phyloP scores from a whole-genome alignment of 495 filamentous ascomycete species.

The Penicillium parvum region DNA sequence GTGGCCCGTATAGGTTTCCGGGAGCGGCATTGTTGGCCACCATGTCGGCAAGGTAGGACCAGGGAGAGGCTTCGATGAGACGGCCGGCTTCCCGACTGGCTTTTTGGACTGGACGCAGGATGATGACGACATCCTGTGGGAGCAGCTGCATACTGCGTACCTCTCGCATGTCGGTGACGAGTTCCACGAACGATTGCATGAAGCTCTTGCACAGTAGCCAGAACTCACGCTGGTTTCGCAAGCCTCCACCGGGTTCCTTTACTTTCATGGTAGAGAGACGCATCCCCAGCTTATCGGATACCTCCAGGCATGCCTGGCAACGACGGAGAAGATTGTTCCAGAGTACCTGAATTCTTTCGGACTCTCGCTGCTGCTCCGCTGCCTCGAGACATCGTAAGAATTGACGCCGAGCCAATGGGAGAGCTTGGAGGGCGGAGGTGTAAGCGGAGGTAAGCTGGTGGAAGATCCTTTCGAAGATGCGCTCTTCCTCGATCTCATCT shows the following conservation, averaged over 20 bases:
- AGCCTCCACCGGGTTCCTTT: constrained; percentile 65
- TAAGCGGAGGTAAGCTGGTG: constrained; percentile 63
- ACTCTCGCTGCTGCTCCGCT: constrained; percentile 40
- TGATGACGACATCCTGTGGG: constrained; percentile 59
- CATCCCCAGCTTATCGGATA: constrained; percentile 62
- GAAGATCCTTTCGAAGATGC: constrained; percentile 76
- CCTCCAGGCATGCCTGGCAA: constrained; percentile 57
- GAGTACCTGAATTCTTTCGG: constrained; percentile 53
- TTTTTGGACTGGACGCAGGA: constrained; percentile 72
- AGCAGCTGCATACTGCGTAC: constrained; percentile 60
- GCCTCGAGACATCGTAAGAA: constrained; percentile 50
- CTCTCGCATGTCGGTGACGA: constrained; percentile 67
- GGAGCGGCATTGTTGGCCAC: constrained; percentile 24
- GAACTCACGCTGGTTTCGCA: constrained; percentile 71
- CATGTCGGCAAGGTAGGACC: constrained; percentile 54
- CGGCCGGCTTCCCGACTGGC: constrained; percentile 69
- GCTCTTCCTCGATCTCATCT: constrained; percentile 70
- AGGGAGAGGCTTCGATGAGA: constrained; percentile 71
- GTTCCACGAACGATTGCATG: constrained; percentile 68
- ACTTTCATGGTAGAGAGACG: constrained; percentile 75
- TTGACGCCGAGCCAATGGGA: constrained; percentile 61
- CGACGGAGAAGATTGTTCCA: constrained; percentile 68
- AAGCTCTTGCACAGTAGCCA: constrained; percentile 79
- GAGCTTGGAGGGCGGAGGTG: constrained; percentile 58
- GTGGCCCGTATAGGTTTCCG: constrained; percentile 37